Evolutionary conservation across 192 early-diverging fungal genomes (phyloP).

Genomic region (Rhizoclosmatium sp.): DNA sequence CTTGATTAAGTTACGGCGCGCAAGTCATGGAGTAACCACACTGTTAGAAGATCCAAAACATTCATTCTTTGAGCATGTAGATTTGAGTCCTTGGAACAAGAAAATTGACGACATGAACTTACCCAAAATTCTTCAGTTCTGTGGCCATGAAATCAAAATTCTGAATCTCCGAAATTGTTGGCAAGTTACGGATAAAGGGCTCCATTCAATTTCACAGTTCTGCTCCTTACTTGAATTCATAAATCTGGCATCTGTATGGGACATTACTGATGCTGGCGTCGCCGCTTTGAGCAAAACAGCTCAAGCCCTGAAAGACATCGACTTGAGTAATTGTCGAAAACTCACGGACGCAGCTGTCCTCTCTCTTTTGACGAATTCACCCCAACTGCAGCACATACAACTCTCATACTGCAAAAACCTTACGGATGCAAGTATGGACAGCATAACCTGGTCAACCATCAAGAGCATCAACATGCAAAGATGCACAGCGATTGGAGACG

Average conservation of each 20-base stretch:
- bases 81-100: slow-evolving; percentile 68
- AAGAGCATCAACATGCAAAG: slow-evolving; percentile 74
- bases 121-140: slow-evolving; percentile 46
- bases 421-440: slow-evolving; percentile 65
- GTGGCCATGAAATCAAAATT: slow-evolving; percentile 51
- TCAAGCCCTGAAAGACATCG: slow-evolving; percentile 55
- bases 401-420: slow-evolving; percentile 83
- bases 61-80: slow-evolving; percentile 56
- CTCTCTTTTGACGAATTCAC: slow-evolving; percentile 55
- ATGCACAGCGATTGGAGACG: slow-evolving; percentile 76
- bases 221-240: slow-evolving; percentile 51
- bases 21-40: slow-evolving; percentile 51
- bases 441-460: slow-evolving; percentile 60
- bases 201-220: slow-evolving; percentile 53
- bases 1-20: slow-evolving; percentile 53
- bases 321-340: slow-evolving; percentile 84
- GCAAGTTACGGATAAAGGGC: slow-evolving; percentile 69
- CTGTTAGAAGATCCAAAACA: slow-evolving; percentile 53
- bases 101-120: slow-evolving; percentile 61
- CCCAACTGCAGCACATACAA: slow-evolving; percentile 46
- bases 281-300: slow-evolving; percentile 53
- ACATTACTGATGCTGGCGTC: slow-evolving; percentile 72
- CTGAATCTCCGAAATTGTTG: slow-evolving; percentile 75
- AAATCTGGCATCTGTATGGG: slow-evolving; percentile 75
- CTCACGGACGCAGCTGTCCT: slow-evolving; percentile 70